These are phyloP conservation scores for Diospyros kaki DNA, from an alignment of 148 eudicot genomes.

Conservation along the genomic window DNA sequence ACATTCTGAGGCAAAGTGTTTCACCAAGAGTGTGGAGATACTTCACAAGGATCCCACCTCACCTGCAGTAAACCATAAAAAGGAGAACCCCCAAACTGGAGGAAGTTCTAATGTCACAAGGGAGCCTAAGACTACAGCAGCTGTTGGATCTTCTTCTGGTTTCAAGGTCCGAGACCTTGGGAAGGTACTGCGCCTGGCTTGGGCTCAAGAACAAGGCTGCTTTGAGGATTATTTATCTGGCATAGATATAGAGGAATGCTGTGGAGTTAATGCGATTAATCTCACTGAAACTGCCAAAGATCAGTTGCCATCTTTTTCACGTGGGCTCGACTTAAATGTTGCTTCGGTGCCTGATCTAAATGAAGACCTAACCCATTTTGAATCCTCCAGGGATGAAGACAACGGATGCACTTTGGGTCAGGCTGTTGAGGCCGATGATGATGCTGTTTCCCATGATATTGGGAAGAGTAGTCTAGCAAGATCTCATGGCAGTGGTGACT, in stretches of 20 bases:
- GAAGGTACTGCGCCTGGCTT: conserved; percentile 49
- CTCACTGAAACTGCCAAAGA: conserved; percentile 37
- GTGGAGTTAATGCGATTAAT: conserved; percentile 24
- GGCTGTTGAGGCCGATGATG: conserved; percentile 50
- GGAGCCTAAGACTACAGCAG: conserved; percentile 23
- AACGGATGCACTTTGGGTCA: conserved; percentile 34
- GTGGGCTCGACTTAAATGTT: conserved; percentile 67
- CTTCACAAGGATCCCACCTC: conserved; percentile 31
- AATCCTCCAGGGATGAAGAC: conserved; percentile 70
- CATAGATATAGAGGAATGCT: conserved; percentile 33
- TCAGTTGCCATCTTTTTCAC: conserved; percentile 39
- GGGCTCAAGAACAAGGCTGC: conserved; percentile 54
- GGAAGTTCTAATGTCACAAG: conserved; percentile 39
- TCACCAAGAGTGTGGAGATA: conserved; percentile 66
- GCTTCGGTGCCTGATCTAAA: conserved; percentile 85
- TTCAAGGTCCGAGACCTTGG: conserved; percentile 81
- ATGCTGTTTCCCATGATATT: conserved; percentile 56
- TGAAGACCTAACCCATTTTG: conserved; percentile 69
- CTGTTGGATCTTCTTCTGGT: conserved; percentile 41
- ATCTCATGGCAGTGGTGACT: conserved; percentile 61
- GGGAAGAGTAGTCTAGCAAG: conserved; percentile 35
- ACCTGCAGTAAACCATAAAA: conserved; percentile 16
- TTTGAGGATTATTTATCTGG: conserved; percentile 38
- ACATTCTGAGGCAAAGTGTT: conserved; percentile 85
- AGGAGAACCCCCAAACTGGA: conserved; percentile 28